Evolutionary conservation across 768 basidiomycete genomes (phyloP).

Genomic region (Trametes punicea): DNA sequence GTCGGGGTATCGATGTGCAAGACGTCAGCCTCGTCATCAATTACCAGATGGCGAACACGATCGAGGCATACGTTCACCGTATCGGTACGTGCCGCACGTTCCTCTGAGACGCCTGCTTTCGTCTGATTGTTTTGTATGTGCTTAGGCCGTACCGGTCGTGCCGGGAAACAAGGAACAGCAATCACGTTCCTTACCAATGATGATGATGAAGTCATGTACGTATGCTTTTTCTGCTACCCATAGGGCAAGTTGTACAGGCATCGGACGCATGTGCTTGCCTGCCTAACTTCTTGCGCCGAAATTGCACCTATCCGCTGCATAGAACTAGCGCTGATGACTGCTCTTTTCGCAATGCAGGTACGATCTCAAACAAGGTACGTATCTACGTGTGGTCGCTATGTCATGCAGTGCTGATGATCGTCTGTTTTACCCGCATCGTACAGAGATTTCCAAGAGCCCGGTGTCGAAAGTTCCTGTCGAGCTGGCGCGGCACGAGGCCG

Average conservation of each 20-base stretch:
- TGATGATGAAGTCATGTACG: slow-evolving; percentile 96
- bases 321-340: slow-evolving; percentile 15
- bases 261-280: slow-evolving; percentile 5
- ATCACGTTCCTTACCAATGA: slow-evolving; percentile 97
- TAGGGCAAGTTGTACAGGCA: background rate
- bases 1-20: slow-evolving; percentile 97
- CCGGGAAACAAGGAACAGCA: slow-evolving; percentile 89
- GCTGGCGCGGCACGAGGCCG: slow-evolving; percentile 86
- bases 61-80: slow-evolving; percentile 97
- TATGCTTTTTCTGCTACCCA: slow-evolving; percentile 21
- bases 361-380: slow-evolving; percentile 88
- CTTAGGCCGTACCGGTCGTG: slow-evolving; percentile 92
- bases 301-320: background rate
- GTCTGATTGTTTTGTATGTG: background rate
- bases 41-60: slow-evolving; percentile 94
- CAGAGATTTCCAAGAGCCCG: slow-evolving; percentile 93
- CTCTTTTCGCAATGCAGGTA: slow-evolving; percentile 51
- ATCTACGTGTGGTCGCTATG: slow-evolving; percentile 8
- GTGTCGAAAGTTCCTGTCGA: slow-evolving; percentile 87
- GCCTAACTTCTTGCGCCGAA: background rate
- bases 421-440: background rate
- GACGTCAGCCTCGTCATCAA: slow-evolving; percentile 96
- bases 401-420: background rate
- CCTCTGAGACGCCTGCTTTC: background rate
- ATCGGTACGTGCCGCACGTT: slow-evolving; percentile 63